A percentile compares a stretch with the other conserved stretches of the same genome.
These are phyloP conservation scores for Leucocoprinus birnbaumii DNA, from an alignment of 768 basidiomycete species.

Conservation along the genomic window DNA sequence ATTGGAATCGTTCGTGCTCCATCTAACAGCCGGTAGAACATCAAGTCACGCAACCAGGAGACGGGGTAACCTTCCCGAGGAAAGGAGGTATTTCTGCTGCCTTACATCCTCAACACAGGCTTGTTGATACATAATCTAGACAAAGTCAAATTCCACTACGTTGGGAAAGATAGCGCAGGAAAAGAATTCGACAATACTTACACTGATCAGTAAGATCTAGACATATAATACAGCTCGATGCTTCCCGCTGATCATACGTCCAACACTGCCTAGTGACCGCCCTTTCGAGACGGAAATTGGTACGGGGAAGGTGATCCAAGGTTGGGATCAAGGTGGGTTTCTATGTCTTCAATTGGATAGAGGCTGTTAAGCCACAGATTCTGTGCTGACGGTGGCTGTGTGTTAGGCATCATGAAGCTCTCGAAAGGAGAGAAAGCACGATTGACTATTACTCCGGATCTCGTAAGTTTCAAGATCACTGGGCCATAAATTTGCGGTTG, in stretches of 20 bases:
- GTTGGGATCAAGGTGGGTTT: conserved; percentile 84
- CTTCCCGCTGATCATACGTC: not conserved
- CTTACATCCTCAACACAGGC: no score
- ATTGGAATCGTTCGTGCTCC: conserved; percentile 39
- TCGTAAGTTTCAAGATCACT: conserved; percentile 42
- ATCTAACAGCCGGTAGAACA: no score
- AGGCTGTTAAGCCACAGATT: not conserved
- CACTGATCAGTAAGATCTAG: conserved; percentile 51
- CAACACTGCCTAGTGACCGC: conserved; percentile 33
- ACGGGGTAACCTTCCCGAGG: conserved; percentile 63
- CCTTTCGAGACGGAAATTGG: conserved; percentile 77
- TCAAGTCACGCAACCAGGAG: conserved; percentile 43
- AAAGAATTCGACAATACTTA: conserved; percentile 71
- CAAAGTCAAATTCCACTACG: conserved; percentile 74
- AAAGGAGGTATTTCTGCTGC: conserved; percentile 50
- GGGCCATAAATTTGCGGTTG: no score
- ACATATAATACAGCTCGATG: not conserved
- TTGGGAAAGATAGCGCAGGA: conserved; percentile 66
- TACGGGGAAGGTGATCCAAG: conserved; percentile 79
- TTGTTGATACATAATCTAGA: conserved; percentile 37
- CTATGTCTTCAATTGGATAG: not conserved
- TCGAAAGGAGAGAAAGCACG: conserved; percentile 73
- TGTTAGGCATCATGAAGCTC: conserved; percentile 68
- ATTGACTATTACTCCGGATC: conserved; percentile 69
- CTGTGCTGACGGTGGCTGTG: conserved; percentile 5